phyloP scores from a whole-genome alignment of 2,329 filamentous ascomycete genomes.

The Cladosporium sp. region DNA sequence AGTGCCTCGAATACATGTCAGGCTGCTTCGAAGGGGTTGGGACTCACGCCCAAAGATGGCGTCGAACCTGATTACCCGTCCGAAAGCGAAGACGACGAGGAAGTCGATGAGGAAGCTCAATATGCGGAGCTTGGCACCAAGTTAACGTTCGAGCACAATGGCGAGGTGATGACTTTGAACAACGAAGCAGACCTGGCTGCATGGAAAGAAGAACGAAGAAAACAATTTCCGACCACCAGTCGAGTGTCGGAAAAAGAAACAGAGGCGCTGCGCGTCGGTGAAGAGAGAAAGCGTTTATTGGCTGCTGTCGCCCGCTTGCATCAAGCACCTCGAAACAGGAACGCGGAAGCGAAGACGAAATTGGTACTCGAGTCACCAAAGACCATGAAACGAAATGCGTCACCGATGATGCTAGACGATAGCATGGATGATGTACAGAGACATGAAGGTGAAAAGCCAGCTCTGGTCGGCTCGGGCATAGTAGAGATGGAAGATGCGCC shows the following conservation, averaged over 20 bases:
- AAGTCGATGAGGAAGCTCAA: conserved; percentile 66
- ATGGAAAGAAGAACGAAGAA: conserved; percentile 77
- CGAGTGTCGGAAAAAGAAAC: conserved; percentile 56
- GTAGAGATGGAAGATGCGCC: neutral
- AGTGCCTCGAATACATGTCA: neutral
- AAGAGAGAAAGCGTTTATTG: conserved; percentile 32
- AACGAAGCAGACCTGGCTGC: conserved; percentile 65
- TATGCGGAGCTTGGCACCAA: conserved; percentile 30
- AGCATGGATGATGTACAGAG: neutral
- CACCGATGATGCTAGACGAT: neutral
- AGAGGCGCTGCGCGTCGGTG: conserved; percentile 27
- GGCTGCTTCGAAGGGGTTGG: neutral
- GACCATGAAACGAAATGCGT: neutral
- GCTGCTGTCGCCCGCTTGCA: conserved; percentile 15
- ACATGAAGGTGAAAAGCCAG: neutral
- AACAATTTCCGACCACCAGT: conserved; percentile 73
- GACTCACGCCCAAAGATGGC: conserved; percentile 10
- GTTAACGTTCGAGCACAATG: conserved; percentile 51
- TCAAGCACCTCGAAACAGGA: conserved; percentile 1
- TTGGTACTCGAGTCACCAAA: neutral
- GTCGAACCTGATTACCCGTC: neutral
- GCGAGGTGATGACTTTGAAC: conserved; percentile 50
- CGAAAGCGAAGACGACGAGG: conserved; percentile 48
- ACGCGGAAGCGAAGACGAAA: neutral
- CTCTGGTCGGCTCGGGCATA: neutral